These are phyloP conservation scores for Trichophyton simii DNA, from an alignment of 2,329 filamentous ascomycete genomes.

Conservation along the genomic window DNA sequence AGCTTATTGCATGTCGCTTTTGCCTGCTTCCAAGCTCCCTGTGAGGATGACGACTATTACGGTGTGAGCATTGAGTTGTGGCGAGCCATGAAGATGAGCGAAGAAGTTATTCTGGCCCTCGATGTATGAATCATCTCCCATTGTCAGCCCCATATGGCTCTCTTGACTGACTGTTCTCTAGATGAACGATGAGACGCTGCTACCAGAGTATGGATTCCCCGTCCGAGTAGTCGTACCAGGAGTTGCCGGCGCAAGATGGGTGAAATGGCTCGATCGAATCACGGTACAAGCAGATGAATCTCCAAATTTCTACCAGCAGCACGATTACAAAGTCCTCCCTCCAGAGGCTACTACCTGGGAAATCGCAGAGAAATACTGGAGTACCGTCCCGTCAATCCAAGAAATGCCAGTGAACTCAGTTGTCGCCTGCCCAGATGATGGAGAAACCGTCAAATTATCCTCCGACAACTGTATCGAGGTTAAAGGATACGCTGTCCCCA, in stretches of 20 bases:
- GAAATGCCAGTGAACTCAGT: slow-evolving; percentile 47
- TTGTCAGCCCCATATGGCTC: neutral
- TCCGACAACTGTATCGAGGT: slow-evolving; percentile 36
- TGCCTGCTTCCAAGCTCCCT: slow-evolving; percentile 40
- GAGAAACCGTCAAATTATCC: slow-evolving; percentile 31
- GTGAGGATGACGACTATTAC: slow-evolving; percentile 48
- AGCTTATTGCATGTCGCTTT: slow-evolving; percentile 42
- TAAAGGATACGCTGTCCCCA: slow-evolving; percentile 45
- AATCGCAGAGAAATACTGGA: slow-evolving; percentile 43
- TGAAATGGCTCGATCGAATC: slow-evolving; percentile 46
- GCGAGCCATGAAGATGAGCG: slow-evolving; percentile 32
- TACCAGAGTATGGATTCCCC: slow-evolving; percentile 40
- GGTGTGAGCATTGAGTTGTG: slow-evolving; percentile 42
- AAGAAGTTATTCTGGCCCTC: slow-evolving; percentile 38
- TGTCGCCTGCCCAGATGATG: slow-evolving; percentile 37
- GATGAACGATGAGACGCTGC: slow-evolving; percentile 40
- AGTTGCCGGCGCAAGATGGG: slow-evolving; percentile 41
- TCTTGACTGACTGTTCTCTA: slow-evolving; percentile 13
- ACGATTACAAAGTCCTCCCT: slow-evolving; percentile 48
- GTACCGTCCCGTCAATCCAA: slow-evolving; percentile 37
- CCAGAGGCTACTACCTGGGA: slow-evolving; percentile 38
- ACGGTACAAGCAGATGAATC: slow-evolving; percentile 41
- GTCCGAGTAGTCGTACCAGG: slow-evolving; percentile 42
- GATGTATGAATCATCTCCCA: slow-evolving; percentile 24
- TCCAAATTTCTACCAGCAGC: slow-evolving; percentile 45